Conservation (phyloP, 768 basidiomycete genomes). For the Amanita brunnescens region DNA sequence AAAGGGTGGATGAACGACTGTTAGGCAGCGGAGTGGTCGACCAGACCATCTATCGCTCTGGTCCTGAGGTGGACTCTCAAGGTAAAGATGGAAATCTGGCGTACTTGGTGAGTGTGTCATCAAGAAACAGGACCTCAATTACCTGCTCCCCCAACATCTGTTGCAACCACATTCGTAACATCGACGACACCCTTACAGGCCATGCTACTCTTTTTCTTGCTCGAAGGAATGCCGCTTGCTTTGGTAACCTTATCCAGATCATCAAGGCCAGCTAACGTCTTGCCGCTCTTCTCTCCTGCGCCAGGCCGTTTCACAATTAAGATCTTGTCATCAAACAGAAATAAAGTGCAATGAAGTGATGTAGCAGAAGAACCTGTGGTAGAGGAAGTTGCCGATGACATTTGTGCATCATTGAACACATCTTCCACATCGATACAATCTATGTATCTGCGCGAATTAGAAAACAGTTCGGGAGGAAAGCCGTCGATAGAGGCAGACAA, state of each 20-base stretch:
- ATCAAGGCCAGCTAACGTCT: constrained; percentile 65
- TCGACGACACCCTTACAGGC: constrained; percentile 80
- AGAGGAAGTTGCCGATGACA: constrained; percentile 35
- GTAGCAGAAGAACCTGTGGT: constrained; percentile 32
- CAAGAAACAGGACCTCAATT: constrained; percentile 16
- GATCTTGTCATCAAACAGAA: constrained; percentile 92
- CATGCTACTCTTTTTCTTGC: constrained; percentile 74
- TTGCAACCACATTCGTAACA: constrained; percentile 73
- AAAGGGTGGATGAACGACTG: constrained; percentile 69
- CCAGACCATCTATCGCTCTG: constrained; percentile 84
- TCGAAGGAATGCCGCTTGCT: constrained; percentile 48
- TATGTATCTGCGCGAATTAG: constrained; percentile 77
- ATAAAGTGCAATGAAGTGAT: constrained; percentile 75
- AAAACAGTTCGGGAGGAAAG: constrained; percentile 88
- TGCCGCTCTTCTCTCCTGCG: constrained; percentile 69
- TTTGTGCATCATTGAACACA: constrained; percentile 40
- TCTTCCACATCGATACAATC: constrained; percentile 95
- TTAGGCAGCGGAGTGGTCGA: constrained; percentile 72
- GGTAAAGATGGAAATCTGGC: constrained; percentile 75
- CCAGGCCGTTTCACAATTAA: constrained; percentile 82
- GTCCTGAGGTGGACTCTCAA: constrained; percentile 77
- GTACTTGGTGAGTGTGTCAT: constrained; percentile 4
- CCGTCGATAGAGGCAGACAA: constrained; percentile 79
- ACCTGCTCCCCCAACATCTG: constrained; percentile 85
- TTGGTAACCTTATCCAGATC: constrained; percentile 68